Conservation (phyloP, 495 filamentous ascomycete genomes). For the Talaromyces trachyspermus region DNA sequence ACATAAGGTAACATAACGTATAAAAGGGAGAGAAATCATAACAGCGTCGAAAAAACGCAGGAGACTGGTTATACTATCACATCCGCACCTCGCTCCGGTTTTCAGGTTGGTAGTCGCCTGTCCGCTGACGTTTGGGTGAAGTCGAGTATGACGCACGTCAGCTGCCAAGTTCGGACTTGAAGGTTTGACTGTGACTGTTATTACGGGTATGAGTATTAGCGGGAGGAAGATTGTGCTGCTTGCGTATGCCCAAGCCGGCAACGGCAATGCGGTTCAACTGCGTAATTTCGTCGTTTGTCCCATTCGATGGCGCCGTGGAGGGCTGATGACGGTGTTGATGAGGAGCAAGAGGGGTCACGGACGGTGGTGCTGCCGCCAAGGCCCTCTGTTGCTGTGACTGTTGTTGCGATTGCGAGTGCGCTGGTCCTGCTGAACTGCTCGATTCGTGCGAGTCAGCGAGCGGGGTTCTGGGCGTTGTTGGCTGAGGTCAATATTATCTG, state of each 20-base stretch:
- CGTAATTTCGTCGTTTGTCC: slow-evolving; percentile 34
- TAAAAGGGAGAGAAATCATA: too few relatives aligned
- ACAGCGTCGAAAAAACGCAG: too few relatives aligned
- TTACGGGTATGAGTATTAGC: not conserved
- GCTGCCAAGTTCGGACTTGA: too few relatives aligned
- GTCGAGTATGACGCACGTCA: too few relatives aligned
- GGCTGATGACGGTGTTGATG: slow-evolving; percentile 21
- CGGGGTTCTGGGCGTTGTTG: slow-evolving; percentile 27
- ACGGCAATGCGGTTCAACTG: slow-evolving; percentile 41
- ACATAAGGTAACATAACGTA: too few relatives aligned
- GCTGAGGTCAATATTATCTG: slow-evolving; percentile 51
- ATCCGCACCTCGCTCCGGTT: too few relatives aligned
- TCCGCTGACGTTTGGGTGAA: too few relatives aligned
- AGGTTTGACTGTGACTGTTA: not conserved
- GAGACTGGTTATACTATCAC: too few relatives aligned
- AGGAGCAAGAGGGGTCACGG: slow-evolving; percentile 7
- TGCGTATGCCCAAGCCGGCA: slow-evolving; percentile 40
- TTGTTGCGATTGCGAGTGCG: not conserved
- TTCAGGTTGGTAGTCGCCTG: too few relatives aligned
- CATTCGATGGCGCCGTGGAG: slow-evolving; percentile 15
- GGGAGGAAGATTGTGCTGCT: slow-evolving; percentile 30
- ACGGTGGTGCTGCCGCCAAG: slow-evolving; percentile 10
- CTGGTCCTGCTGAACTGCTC: slow-evolving; percentile 6
- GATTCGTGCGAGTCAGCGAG: not conserved
- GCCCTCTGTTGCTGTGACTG: not conserved